Conservation (phyloP, 2,329 filamentous ascomycete genomes). For the Colletotrichum sp. region DNA sequence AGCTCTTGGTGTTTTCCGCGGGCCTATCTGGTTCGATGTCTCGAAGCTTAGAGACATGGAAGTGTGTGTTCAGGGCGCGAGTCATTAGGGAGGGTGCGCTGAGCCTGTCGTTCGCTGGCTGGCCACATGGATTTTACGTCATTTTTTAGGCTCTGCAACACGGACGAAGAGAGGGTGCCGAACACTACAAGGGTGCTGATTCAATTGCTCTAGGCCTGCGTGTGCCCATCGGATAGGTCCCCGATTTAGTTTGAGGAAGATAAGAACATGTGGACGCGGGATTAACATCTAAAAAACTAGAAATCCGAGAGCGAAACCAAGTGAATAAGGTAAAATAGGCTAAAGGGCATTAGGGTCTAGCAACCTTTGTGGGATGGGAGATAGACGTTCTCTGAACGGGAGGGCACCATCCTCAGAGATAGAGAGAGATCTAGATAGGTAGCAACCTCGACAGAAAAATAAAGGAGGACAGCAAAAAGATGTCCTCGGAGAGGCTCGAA, state of each 20-base stretch:
- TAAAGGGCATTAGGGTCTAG: neutral
- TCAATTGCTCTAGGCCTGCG: neutral
- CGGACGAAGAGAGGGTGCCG: neutral
- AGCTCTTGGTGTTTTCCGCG: neutral
- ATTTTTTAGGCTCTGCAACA: neutral
- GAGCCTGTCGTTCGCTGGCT: neutral
- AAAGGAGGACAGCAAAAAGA: neutral
- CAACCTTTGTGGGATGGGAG: neutral
- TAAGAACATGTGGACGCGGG: neutral
- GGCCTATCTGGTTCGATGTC: neutral
- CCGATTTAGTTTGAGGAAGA: neutral
- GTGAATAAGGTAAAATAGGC: neutral
- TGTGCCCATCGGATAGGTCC: neutral
- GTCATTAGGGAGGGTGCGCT: neutral
- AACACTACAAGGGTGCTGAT: neutral
- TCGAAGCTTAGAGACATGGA: neutral
- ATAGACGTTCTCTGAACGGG: neutral
- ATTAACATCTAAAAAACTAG: neutral
- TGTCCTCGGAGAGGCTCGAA: constrained; percentile 21
- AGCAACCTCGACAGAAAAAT: fast-evolving
- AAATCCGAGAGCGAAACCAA: neutral
- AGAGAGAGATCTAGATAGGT: neutral
- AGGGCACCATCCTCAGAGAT: neutral
- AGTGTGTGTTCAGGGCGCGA: neutral
- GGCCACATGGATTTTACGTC: neutral